These are phyloP conservation scores for Rhododendron molle DNA, from an alignment of 148 eudicot species.

Conservation along the genomic window DNA sequence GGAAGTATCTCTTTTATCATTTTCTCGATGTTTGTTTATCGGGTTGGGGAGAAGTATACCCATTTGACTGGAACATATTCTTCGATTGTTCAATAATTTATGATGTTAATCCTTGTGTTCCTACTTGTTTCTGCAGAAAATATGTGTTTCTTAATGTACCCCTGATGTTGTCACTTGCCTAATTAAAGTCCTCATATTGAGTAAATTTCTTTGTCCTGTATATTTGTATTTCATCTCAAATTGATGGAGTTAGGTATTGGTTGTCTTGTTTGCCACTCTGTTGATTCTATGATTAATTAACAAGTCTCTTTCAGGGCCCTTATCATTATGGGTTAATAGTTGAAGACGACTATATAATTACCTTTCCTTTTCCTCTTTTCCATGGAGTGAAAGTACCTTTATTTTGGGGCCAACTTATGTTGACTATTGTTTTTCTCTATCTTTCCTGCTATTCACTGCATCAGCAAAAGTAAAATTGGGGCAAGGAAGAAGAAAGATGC, in stretches of 20 bases:
- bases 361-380: neutral
- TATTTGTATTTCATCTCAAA: neutral
- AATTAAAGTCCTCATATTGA: neutral
- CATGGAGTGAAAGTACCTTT: neutral
- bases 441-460: neutral
- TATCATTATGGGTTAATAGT: neutral
- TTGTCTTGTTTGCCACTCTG: constrained; percentile 10
- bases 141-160: neutral
- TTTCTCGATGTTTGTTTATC: neutral
- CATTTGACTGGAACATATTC: neutral
- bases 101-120: neutral
- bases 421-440: constrained; percentile 10
- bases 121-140: neutral
- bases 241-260: constrained; percentile 3
- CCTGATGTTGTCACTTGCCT: neutral
- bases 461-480: neutral
- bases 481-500: neutral
- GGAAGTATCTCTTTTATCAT: neutral
- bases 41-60: neutral
- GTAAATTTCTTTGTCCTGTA: neutral
- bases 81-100: neutral
- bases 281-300: neutral
- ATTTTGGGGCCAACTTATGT: constrained; percentile 1
- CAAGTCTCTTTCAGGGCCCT: constrained; percentile 12
- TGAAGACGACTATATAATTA: neutral